A percentile compares a stretch with the other conserved stretches of the same genome.
Evolutionary conservation across 106 monocot species (phyloP).

Genomic region (Phalaenopsis aphrodite): DNA sequence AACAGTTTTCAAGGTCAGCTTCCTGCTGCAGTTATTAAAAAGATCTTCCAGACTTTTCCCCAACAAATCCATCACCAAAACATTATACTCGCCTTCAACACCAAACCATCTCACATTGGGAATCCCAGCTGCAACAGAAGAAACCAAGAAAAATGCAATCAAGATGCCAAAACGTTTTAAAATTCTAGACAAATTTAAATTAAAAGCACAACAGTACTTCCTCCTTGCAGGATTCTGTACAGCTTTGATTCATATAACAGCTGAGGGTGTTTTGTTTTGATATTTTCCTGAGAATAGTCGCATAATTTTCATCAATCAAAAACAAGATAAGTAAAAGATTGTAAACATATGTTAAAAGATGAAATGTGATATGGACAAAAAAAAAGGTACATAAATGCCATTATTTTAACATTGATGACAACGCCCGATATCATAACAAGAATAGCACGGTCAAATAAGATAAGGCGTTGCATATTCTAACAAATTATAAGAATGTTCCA

Average conservation of each 20-base stretch:
- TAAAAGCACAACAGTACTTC: conserved; percentile 21
- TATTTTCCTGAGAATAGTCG: conserved; percentile 28
- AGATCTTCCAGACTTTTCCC: conserved; percentile 57
- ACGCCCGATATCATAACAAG: too few relatives aligned
- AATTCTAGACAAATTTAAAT: background rate
- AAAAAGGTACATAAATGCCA: too few relatives aligned
- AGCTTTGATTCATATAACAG: conserved; percentile 48
- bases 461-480: too few relatives aligned
- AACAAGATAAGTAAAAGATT: too few relatives aligned
- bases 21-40: conserved; percentile 38
- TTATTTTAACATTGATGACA: too few relatives aligned
- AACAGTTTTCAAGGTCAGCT: conserved; percentile 44
- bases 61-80: conserved; percentile 47
- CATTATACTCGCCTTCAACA: conserved; percentile 46
- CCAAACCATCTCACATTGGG: conserved; percentile 43
- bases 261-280: conserved; percentile 54
- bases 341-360: too few relatives aligned
- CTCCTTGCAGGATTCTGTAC: conserved; percentile 47
- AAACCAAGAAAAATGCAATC: background rate
- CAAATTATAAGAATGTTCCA: too few relatives aligned
- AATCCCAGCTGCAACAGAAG: conserved; percentile 33
- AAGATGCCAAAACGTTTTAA: background rate
- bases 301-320: too few relatives aligned
- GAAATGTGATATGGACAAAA: too few relatives aligned
- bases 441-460: too few relatives aligned